These are phyloP conservation scores for Santalum album DNA, from an alignment of 164 flowering plant species.

Conservation along the genomic window DNA sequence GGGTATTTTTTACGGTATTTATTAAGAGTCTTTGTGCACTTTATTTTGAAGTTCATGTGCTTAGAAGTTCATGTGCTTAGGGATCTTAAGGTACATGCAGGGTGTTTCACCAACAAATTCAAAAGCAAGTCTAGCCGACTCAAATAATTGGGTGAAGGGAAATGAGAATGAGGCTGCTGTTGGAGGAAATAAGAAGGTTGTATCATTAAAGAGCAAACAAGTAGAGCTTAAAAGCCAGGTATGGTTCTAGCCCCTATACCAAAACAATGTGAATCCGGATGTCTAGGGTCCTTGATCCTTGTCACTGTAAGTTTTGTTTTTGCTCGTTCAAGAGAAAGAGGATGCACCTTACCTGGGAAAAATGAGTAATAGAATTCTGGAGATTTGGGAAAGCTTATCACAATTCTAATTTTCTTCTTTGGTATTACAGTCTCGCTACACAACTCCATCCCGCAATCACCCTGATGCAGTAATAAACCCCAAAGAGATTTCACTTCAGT, in stretches of 20 bases:
- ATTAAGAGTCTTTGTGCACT: too few species aligned
- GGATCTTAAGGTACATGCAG: constrained; percentile 91
- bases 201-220: constrained; percentile 24
- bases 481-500: constrained; percentile 19
- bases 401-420: too few species aligned
- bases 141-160: constrained; percentile 15
- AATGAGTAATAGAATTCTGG: too few species aligned
- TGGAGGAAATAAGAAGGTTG: constrained; percentile 26
- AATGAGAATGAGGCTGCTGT: constrained; percentile 35
- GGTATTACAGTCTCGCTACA: constrained; percentile 32
- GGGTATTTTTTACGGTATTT: too few species aligned
- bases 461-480: constrained; percentile 18
- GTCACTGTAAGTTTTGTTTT: neutral
- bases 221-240: constrained; percentile 53
- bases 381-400: too few species aligned
- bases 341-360: too few species aligned
- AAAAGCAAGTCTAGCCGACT: constrained; percentile 26
- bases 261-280: neutral
- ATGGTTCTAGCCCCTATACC: constrained; percentile 8
- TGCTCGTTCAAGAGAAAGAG: too few species aligned
- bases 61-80: too few species aligned
- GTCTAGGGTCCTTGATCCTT: neutral
- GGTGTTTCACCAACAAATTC: constrained; percentile 33
- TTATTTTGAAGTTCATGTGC: too few species aligned
- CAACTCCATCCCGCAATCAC: constrained; percentile 23